phyloP scores from a whole-genome alignment of 225 moss, liverwort and hornwort species.

The Marchantia polymorpha region DNA sequence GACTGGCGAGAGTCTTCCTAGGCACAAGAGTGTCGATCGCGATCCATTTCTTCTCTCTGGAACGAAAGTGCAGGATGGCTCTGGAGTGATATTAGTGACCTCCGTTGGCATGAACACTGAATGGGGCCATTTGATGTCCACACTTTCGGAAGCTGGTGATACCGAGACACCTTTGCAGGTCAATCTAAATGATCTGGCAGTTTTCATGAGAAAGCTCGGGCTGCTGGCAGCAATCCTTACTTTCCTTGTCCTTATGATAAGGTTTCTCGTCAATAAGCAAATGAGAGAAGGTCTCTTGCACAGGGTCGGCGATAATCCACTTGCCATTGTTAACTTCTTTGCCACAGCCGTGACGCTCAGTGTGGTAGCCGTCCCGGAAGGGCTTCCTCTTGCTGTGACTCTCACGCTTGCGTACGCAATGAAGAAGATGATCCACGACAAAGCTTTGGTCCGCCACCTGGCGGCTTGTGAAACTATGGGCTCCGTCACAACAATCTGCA shows the following conservation, averaged over 20 bases:
- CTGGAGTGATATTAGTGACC: conserved; percentile 64
- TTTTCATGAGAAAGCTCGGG: conserved; percentile 80
- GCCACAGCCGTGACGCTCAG: conserved; percentile 92
- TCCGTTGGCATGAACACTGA: conserved; percentile 90
- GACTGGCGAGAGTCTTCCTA: conserved; percentile 73
- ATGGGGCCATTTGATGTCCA: conserved; percentile 94
- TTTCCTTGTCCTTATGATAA: conserved; percentile 71
- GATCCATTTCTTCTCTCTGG: conserved; percentile 73
- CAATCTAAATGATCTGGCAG: conserved; percentile 75
- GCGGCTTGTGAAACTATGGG: conserved; percentile 99
- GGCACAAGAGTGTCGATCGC: conserved; percentile 43
- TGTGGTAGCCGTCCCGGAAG: conserved; percentile 96
- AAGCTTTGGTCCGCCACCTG: conserved; percentile 85
- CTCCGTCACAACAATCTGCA: conserved; percentile 89
- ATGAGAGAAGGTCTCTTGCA: conserved; percentile 39
- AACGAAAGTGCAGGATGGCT: conserved; percentile 78
- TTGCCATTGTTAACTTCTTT: conserved; percentile 71
- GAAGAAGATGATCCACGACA: conserved; percentile 97
- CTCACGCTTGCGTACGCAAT: conserved; percentile 94
- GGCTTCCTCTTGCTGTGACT: conserved; percentile 89
- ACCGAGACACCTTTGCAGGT: conserved; percentile 93
- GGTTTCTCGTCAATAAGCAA: conserved; percentile 44
- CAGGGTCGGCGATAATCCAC: conserved; percentile 57
- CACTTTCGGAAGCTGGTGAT: conserved; percentile 62
- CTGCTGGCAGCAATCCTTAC: conserved; percentile 64